Evolutionary conservation across 176 grass and related monocot genomes (phyloP), one percentile per base, ranked within the genome.

Genomic region (Chloris gayana): DNA sequence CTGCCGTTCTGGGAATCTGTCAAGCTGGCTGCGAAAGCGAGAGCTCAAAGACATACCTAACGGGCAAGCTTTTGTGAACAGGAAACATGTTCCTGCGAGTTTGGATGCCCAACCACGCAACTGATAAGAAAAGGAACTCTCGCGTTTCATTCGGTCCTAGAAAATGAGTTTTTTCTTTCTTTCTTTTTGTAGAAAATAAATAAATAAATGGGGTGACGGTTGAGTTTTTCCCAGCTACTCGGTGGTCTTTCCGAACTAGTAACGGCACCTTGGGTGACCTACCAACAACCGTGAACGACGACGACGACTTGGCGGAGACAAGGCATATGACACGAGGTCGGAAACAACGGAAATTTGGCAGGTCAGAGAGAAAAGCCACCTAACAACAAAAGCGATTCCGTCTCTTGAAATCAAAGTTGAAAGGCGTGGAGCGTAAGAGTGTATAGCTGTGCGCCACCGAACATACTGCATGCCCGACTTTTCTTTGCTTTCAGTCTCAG

Each of bases 31-130:
- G 45, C 6, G 44, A 71, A 30, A 71, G 69, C 70, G 19, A 33
- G 53, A 53, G 15, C 46, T 73, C 27, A 47, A 7, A 33, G 30
- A n/a, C n/a, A n/a, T n/a, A n/a, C n/a, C 30, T 3, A 21, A 46
- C 29, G 26, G n/a, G 24, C 27, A 63, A 31, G 13, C 27, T 11
- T 15, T 32, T 31, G 27, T 68, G 25, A 67, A 70, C 17, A 59
- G 4, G 37, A 58, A 80, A 41, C 78, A 17, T 63, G 26, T 10
- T 57, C 78, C 49, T 63, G 26, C 6, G 81, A 6, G 9, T 9
- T 66, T 6, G 70, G 41, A 62, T 60, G 68, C 53, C n/a, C 24
- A 54, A 5, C 33, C 71, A 75, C 24, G 62, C 71, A 61, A 59
- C 35, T n/a, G 38, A 14, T 12, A 44, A 44, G 9, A 44, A 12